These are phyloP conservation scores for Candida easanensis DNA, from an alignment of 805 yeast genomes.

Conservation along the genomic window DNA sequence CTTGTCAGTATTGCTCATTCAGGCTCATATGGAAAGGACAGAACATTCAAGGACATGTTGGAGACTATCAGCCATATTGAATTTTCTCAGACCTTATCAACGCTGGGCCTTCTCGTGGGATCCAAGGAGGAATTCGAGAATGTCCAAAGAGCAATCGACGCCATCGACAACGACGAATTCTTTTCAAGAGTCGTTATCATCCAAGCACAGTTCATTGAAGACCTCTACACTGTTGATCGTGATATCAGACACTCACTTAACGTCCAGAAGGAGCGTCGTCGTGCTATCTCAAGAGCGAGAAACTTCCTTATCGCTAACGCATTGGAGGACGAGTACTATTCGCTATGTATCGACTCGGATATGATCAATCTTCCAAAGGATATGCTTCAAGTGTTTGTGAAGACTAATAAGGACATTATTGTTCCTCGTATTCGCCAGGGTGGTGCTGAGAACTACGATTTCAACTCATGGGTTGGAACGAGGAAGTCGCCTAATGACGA, in stretches of 20 bases:
- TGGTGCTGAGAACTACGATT: constrained; percentile 31
- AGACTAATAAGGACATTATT: constrained; percentile 29
- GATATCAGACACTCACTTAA: constrained; percentile 16
- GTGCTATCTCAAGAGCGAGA: constrained; percentile 28
- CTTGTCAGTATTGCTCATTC: constrained; percentile 26
- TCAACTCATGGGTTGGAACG: constrained; percentile 35
- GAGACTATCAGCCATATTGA: constrained; percentile 30
- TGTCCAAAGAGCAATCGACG: constrained; percentile 10
- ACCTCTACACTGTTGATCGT: constrained; percentile 13
- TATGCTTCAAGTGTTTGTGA: constrained; percentile 25
- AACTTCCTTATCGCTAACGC: constrained; percentile 28
- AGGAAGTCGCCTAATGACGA: constrained; percentile 28
- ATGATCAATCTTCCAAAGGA: constrained; percentile 26
- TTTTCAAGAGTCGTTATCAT: constrained; percentile 18
- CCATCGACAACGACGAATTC: constrained; percentile 4
- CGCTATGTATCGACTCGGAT: constrained; percentile 33
- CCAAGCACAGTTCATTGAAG: constrained; percentile 23
- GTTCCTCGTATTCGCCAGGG: constrained; percentile 32
- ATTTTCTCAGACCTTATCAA: constrained; percentile 21
- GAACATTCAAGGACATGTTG: constrained; percentile 34
- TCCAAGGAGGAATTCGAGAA: constrained; percentile 12
- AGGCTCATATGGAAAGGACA: constrained; percentile 36
- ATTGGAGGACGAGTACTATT: constrained; percentile 27
- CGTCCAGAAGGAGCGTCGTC: constrained; percentile 28
- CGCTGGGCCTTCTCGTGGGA: constrained; percentile 23